Evolutionary conservation across 225 moss, liverwort and hornwort genomes (phyloP).

Genomic region (Ulota crispa): DNA sequence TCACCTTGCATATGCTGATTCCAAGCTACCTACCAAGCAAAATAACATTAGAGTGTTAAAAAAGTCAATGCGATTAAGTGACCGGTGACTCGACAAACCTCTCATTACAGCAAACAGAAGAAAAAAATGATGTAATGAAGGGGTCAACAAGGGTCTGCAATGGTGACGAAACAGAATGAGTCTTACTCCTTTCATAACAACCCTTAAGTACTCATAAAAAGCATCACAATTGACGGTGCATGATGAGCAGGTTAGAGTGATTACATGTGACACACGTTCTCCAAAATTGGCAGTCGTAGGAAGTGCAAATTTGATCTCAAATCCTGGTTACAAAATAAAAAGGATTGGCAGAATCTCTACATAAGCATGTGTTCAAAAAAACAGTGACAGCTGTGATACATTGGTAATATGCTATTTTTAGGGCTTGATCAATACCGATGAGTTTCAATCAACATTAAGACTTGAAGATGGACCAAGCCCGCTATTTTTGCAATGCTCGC

Average conservation of each 20-base stretch:
- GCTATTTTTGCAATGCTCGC: background rate
- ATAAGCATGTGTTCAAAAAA: background rate
- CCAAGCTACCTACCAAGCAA: constrained; percentile 72
- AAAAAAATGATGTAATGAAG: background rate
- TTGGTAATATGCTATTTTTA: too few species aligned
- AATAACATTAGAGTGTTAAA: constrained; percentile 7
- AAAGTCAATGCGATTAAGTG: background rate
- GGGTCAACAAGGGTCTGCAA: constrained; percentile 4
- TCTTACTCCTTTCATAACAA: constrained; percentile 6
- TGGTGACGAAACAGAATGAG: background rate
- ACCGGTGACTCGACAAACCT: background rate
- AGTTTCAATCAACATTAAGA: background rate
- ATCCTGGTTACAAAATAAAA: constrained; percentile 42
- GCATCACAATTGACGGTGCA: constrained; percentile 13
- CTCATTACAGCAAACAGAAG: constrained; percentile 1
- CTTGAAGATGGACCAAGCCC: background rate
- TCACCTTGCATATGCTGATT: constrained; percentile 69
- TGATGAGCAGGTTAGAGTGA: constrained; percentile 10
- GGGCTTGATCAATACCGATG: too few species aligned
- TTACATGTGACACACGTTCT: constrained; percentile 68
- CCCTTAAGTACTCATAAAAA: constrained; percentile 2
- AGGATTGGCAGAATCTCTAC: background rate
- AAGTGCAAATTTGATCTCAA: constrained; percentile 43
- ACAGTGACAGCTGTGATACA: background rate
- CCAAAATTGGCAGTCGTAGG: constrained; percentile 60